A percentile compares a stretch with the other conserved stretches of the same genome.
Evolutionary conservation across 345 rosid species (phyloP).

Genomic region (Psidium friedrichsthalianum): DNA sequence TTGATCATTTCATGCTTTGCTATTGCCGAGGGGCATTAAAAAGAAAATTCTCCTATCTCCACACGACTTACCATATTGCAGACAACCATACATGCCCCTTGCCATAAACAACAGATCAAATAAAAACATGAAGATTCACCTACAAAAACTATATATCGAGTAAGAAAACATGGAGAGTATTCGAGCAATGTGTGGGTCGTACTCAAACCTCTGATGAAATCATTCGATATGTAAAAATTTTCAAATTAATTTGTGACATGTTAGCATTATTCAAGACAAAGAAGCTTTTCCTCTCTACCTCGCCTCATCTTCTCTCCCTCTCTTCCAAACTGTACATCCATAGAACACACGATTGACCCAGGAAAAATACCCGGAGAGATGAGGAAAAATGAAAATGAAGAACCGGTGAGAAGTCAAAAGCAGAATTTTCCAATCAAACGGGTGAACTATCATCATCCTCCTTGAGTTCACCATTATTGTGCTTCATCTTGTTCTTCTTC

Average conservation of each 20-base stretch:
- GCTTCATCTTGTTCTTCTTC: neutral
- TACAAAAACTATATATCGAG: neutral
- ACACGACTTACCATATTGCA: neutral
- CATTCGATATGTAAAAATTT: neutral
- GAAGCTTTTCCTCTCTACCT: neutral
- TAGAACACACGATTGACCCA: neutral
- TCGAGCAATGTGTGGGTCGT: neutral
- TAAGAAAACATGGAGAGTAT: neutral
- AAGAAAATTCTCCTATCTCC: neutral
- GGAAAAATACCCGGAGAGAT: neutral
- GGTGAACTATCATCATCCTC: neutral
- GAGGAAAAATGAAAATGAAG: neutral
- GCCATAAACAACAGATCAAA: neutral
- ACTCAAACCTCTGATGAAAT: neutral
- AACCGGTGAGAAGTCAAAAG: neutral
- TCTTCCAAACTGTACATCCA: neutral
- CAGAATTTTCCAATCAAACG: neutral
- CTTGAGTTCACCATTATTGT: neutral
- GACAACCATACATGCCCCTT: neutral
- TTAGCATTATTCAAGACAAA: neutral
- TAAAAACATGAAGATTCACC: neutral
- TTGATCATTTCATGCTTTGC: neutral
- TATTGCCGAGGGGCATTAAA: neutral
- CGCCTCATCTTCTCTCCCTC: neutral
- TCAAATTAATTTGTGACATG: neutral